Evolutionary conservation across 2,329 filamentous ascomycete genomes (phyloP).

Genomic region (Scopulariopsis brevicaulis): DNA sequence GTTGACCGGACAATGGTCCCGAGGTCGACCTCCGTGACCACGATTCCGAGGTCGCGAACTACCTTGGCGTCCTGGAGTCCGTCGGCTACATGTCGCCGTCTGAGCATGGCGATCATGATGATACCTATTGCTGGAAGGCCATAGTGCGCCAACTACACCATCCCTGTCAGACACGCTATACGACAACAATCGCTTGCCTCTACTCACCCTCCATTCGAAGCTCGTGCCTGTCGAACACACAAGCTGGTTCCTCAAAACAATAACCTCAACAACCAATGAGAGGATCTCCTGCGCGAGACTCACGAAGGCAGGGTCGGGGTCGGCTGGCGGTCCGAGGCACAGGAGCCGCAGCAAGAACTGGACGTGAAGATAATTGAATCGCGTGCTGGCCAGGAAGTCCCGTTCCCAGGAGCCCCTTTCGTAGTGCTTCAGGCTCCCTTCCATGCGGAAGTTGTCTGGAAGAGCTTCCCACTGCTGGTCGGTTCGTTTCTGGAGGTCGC

Average conservation of each 20-base stretch:
- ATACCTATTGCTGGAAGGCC: constrained; percentile 9
- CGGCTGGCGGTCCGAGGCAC: constrained; percentile 1
- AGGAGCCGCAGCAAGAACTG: constrained; percentile 6
- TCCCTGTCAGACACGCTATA: neutral
- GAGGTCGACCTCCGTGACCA: constrained; percentile 7
- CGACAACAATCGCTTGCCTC: neutral
- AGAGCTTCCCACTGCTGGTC: constrained; percentile 8
- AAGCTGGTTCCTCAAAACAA: constrained; percentile 8
- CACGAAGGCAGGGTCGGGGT: constrained; percentile 6
- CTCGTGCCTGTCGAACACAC: constrained; percentile 7
- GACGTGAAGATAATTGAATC: constrained; percentile 9
- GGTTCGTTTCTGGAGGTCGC: constrained; percentile 5
- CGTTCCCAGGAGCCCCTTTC: constrained; percentile 3
- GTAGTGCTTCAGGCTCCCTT: constrained; percentile 6
- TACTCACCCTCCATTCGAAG: constrained; percentile 10
- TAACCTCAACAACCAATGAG: constrained; percentile 7
- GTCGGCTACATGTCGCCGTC: neutral
- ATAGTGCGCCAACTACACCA: constrained; percentile 7
- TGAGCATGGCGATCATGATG: constrained; percentile 7
- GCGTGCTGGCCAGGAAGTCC: constrained; percentile 8
- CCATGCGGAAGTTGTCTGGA: constrained; percentile 5
- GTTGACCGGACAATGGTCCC: constrained; percentile 8
- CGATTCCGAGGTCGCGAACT: constrained; percentile 8
- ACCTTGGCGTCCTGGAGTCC: constrained; percentile 4
- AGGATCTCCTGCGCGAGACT: constrained; percentile 8